phyloP scores from a whole-genome alignment of 371 early-diverging fungal species.

The Umbelopsis sp. region DNA sequence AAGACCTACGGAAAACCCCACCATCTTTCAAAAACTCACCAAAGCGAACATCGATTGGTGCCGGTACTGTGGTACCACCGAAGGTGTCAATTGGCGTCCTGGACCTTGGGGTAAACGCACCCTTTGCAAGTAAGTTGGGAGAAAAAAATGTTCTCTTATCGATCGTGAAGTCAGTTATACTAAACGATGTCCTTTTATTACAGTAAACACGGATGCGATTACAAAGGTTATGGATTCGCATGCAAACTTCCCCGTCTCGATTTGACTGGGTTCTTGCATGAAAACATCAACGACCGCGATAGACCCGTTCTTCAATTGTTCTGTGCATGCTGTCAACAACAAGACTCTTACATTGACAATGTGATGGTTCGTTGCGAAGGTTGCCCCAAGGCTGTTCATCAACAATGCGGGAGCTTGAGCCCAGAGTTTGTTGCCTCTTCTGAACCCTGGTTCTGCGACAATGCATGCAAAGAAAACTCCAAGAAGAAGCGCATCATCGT shows the following conservation, averaged over 20 bases:
- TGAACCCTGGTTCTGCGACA: constrained; percentile 77
- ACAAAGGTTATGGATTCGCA: constrained; percentile 92
- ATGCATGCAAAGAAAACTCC: constrained; percentile 68
- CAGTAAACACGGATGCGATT: constrained; percentile 92
- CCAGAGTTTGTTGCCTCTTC: constrained; percentile 50
- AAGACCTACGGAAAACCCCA: constrained; percentile 26
- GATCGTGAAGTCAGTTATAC: too few relatives aligned
- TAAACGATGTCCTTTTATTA: background rate
- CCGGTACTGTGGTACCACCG: constrained; percentile 92
- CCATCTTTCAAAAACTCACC: constrained; percentile 70
- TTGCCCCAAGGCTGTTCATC: constrained; percentile 85
- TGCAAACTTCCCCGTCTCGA: constrained; percentile 87
- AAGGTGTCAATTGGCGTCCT: constrained; percentile 91
- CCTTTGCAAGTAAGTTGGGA: constrained; percentile 77
- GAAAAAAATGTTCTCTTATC: too few relatives aligned
- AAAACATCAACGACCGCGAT: constrained; percentile 75
- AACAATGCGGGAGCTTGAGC: constrained; percentile 61
- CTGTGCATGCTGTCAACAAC: constrained; percentile 80
- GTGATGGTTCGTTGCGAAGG: constrained; percentile 83
- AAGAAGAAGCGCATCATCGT: constrained; percentile 62
- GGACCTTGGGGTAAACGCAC: constrained; percentile 96
- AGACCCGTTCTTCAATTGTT: constrained; percentile 89
- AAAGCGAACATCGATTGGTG: constrained; percentile 84
- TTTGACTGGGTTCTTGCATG: constrained; percentile 74
- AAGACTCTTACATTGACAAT: constrained; percentile 68